phyloP scores from a whole-genome alignment of 441 rosid species.

The Pelargonium cotyledonis region DNA sequence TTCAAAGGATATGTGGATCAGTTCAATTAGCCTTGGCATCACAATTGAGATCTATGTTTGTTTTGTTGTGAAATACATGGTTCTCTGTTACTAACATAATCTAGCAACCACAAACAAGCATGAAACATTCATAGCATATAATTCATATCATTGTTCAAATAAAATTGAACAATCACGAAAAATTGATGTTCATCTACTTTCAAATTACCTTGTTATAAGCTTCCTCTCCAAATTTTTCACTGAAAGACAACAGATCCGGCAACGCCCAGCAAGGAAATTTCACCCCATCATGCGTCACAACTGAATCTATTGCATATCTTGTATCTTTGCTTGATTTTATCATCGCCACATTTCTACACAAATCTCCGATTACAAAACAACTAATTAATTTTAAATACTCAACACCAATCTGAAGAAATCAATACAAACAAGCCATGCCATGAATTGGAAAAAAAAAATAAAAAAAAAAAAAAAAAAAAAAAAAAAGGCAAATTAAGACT shows the following conservation, averaged over 20 bases:
- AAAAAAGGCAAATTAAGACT: neutral
- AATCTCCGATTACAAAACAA: neutral
- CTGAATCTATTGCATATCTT: slow-evolving; percentile 75
- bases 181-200: neutral
- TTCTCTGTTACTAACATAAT: neutral
- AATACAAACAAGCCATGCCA: neutral
- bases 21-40: neutral
- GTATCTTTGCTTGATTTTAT: slow-evolving; percentile 74
- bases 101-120: neutral
- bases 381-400: neutral
- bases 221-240: slow-evolving; percentile 41
- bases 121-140: neutral
- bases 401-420: neutral
- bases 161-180: neutral
- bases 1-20: neutral
- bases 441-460: too few relatives aligned
- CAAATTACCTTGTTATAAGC: slow-evolving; percentile 53
- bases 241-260: slow-evolving; percentile 63
- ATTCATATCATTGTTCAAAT: too few relatives aligned
- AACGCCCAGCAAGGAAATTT: slow-evolving; percentile 77
- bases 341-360: slow-evolving; percentile 56
- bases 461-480: too few relatives aligned
- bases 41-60: neutral
- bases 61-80: neutral
- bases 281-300: slow-evolving; percentile 73